Evolutionary conservation across 2,329 filamentous ascomycete species (phyloP), one percentile per base, ranked within the genome.

Genomic region (Pseudogymnoascus sp.): DNA sequence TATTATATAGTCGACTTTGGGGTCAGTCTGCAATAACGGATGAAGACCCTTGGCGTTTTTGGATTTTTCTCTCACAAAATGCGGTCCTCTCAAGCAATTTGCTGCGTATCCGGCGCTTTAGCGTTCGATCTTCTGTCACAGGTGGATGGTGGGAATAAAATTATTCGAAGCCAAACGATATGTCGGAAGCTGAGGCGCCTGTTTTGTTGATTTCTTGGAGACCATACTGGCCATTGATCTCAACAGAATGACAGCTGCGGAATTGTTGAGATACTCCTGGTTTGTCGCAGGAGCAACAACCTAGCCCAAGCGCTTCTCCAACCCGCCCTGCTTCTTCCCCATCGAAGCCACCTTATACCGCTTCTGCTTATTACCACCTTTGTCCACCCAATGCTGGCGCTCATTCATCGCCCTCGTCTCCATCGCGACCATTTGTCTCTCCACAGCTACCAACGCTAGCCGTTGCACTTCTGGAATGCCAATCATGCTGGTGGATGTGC

Each of bases 221-320:
- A 92, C 92, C 0, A 94, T 96, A 90, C 80, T 97, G 42, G 90
- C 96, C 73, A 79, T 97, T 17, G 76, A 91, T 51, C 92, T 92
- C 0, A 89, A 92, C 74, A 82, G 92, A 35, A 92, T 92, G 13
- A 96, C 96, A 71, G 92, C 92, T 0, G 92, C 92, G 27, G 92
- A 92, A 9, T 96, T 97, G 92, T 85, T 88, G 5, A 87, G 87
- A 6, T 90, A 96, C 70, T 72, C 78, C 2, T 97, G 92, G 81
- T 75, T 96, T 38, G 35, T 10, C 13, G 2, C 4, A 21, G 29
- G 62, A 48, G 13, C 3, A 29, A 13, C 25, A 29, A 8, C 42
- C 12, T 27, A 55, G 9, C 48, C 48, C 29, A 55, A 17, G 2
- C 66, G 61, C 61, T 68, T 70, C 59, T 70, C 68, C 48, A 70